phyloP scores from a whole-genome alignment of 2,329 filamentous ascomycete genomes.

The Clonostachys solani region DNA sequence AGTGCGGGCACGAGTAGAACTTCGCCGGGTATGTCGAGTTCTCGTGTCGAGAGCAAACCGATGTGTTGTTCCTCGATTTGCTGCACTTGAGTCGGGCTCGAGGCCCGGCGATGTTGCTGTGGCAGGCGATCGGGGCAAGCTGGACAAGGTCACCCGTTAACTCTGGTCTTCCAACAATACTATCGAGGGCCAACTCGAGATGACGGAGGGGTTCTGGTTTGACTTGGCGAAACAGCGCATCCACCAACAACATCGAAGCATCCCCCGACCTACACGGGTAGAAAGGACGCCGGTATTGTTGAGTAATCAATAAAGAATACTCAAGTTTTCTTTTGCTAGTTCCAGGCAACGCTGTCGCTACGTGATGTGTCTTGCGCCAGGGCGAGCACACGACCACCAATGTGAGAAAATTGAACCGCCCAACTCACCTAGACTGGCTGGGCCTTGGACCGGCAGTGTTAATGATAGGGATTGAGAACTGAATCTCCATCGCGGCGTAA shows the following conservation, averaged over 20 bases:
- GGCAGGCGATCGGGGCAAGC: slow-evolving; percentile 5
- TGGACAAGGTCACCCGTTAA: not conserved
- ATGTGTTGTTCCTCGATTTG: slow-evolving; percentile 21
- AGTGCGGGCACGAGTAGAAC: slow-evolving; percentile 29
- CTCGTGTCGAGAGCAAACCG: slow-evolving; percentile 30
- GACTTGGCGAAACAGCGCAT: no score
- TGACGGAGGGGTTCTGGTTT: no score
- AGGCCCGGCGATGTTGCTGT: slow-evolving; percentile 6
- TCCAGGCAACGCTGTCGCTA: not conserved
- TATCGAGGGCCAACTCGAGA: not conserved
- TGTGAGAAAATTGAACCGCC: slow-evolving; percentile 6
- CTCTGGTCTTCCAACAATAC: not conserved
- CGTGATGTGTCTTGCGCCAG: no score
- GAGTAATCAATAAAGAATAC: not conserved
- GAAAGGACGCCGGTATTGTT: not conserved
- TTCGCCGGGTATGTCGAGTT: slow-evolving; percentile 28
- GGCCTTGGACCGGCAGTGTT: slow-evolving; percentile 9
- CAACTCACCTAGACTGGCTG: slow-evolving; percentile 10
- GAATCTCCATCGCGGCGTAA: slow-evolving; percentile 24
- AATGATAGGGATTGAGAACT: slow-evolving; percentile 24
- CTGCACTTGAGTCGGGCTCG: slow-evolving; percentile 9
- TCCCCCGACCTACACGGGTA: no score
- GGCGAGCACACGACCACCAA: no score
- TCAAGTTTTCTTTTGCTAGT: not conserved
- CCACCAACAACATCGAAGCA: no score